Conservation (phyloP, 352 stramenopile species). For the Elongisporangium anandrum region DNA sequence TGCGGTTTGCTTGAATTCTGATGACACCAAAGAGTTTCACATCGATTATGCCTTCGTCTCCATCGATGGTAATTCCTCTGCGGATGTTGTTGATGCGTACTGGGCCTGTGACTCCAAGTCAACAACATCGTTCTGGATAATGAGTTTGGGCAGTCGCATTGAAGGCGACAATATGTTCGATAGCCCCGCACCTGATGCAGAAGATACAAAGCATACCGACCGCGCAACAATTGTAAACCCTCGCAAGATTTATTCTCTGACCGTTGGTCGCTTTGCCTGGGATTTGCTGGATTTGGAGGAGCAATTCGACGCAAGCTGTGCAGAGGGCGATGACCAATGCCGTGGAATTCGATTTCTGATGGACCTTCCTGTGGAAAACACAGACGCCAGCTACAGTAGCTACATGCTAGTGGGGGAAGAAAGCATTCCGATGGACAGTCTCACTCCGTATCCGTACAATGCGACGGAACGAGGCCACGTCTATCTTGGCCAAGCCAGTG, state of each 20-base stretch:
- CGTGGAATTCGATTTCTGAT: conserved; percentile 21
- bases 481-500: conserved; percentile 10
- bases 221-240: conserved; percentile 13
- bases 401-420: conserved; percentile 26
- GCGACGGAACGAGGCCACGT: neutral
- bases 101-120: conserved; percentile 14
- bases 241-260: conserved; percentile 40
- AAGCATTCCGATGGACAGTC: conserved; percentile 19
- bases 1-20: conserved; percentile 21
- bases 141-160: conserved; percentile 38
- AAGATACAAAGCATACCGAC: conserved; percentile 12
- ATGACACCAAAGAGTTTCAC: conserved; percentile 24
- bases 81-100: conserved; percentile 3
- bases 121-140: conserved; percentile 41
- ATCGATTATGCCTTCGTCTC: conserved; percentile 16
- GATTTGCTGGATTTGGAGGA: conserved; percentile 23
- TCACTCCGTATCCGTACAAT: conserved; percentile 30
- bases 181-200: neutral
- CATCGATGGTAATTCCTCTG: too few species aligned
- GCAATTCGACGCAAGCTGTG: conserved; percentile 32
- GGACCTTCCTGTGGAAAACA: conserved; percentile 7
- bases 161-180: conserved; percentile 25
- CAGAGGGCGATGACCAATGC: conserved; percentile 10
- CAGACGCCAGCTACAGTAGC: too few species aligned
- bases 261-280: conserved; percentile 36